Evolutionary conservation across 108 stramenopile species (phyloP), one percentile per base, ranked within the genome.

Genomic region (Chaetoceros tenuissimus): DNA sequence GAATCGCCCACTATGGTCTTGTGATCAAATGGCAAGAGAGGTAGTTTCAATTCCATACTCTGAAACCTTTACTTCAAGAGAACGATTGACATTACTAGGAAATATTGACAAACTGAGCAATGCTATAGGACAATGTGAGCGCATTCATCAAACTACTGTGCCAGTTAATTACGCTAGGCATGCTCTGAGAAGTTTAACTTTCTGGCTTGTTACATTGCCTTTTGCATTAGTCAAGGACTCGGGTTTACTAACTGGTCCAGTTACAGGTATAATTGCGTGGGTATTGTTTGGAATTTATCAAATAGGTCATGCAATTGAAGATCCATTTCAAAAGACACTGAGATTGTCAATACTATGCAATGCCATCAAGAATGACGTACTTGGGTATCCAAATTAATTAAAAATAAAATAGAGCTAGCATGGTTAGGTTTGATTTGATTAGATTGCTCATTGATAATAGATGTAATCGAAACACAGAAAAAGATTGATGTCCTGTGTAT

Each of bases 141-240:
- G 83, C 46, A 77, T 89, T 22, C 85, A 84, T 44, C 83, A 89
- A 61, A 87, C 83, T 5, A 82, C 88, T 19, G 83, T 89, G 17
- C 88, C 85, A 23, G 58, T 87, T 26, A 72, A 78, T 63, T 89
- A 89, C 72, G 81, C 81, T 18, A 27, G 88, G 21, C 88, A 89
- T 65, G 79, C 85, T n/a, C 48, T 76, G 43, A 64, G 88, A 22
- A 83, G 80, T 68, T 59, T 89, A 13, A 83, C 83, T 8, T 22
- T 87, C 34, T 89, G 83, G 82, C 59, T 67, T 19, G 64, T 84
- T 31, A 73, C 77, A 23, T 55, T 89, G n/a, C 88, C 88, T 19
- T 74, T 87, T 47, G 82, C 78, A 16, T 52, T 89, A 0, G 63
- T 84, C 24, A 66, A 71, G 5, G 77, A 83, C 28, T 43, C 79